phyloP scores from a whole-genome alignment of 1,284 basidiomycete species.

The Cryptococcus depauperatus region DNA sequence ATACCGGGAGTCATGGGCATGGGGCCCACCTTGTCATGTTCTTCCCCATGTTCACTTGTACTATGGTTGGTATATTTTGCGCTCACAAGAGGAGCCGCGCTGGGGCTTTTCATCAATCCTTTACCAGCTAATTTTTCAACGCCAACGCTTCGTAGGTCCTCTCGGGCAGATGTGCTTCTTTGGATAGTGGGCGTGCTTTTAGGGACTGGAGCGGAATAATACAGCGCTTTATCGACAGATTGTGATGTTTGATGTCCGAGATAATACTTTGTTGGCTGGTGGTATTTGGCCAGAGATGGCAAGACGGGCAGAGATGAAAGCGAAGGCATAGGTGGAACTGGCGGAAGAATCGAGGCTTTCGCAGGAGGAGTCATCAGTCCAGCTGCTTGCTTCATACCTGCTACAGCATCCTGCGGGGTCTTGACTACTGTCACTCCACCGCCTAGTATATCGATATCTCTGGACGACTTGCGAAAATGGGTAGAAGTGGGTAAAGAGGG shows the following conservation, averaged over 20 bases:
- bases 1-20: not conserved
- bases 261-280: not conserved
- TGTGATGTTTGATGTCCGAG: not conserved
- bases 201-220: not conserved
- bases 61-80: not conserved
- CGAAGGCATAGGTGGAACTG: not conserved
- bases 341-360: not conserved
- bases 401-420: conserved; percentile 25
- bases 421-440: conserved; percentile 22
- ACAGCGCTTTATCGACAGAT: not conserved
- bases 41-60: too few relatives aligned
- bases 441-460: not conserved
- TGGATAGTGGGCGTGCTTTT: not conserved
- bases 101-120: conserved; percentile 1
- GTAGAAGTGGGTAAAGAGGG: not conserved
- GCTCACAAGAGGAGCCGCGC: not conserved
- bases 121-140: not conserved
- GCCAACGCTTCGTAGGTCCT: not conserved
- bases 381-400: conserved; percentile 11
- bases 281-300: not conserved
- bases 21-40: not conserved
- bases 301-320: not conserved
- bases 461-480: not conserved
- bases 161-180: not conserved
- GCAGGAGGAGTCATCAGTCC: not conserved